phyloP scores from a whole-genome alignment of 495 filamentous ascomycete species.

The Oleoguttula mirabilis region DNA sequence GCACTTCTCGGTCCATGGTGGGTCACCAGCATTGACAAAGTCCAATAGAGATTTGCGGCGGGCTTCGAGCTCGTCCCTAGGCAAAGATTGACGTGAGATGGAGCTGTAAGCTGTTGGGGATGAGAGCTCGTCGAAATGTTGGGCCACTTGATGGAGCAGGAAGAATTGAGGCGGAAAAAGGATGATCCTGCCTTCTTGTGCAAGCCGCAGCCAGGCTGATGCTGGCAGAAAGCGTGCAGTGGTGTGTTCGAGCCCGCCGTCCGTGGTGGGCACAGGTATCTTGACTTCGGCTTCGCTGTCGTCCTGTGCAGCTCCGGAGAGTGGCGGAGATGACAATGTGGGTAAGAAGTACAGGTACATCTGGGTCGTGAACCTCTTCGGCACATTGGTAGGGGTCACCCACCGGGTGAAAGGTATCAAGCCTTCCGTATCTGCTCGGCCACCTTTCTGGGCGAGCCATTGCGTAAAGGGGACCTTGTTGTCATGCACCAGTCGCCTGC shows the following conservation, averaged over 20 bases:
- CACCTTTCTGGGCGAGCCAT: constrained; percentile 53
- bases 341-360: constrained; percentile 97
- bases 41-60: constrained; percentile 45
- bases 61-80: constrained; percentile 36
- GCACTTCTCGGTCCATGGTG: constrained; percentile 63
- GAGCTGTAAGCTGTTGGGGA: constrained; percentile 23
- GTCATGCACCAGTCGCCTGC: constrained; percentile 54
- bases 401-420: constrained; percentile 82
- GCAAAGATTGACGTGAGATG: constrained; percentile 19
- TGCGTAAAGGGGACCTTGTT: constrained; percentile 47
- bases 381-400: constrained; percentile 65
- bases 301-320: constrained; percentile 7
- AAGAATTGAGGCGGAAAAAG: constrained; percentile 86
- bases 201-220: constrained; percentile 52
- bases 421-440: constrained; percentile 51
- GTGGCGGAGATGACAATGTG: constrained; percentile 34
- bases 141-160: constrained; percentile 53
- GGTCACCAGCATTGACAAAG: constrained; percentile 47
- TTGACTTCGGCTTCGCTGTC: constrained; percentile 21
- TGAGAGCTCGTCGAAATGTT: constrained; percentile 41
- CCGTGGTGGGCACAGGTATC: constrained; percentile 55
- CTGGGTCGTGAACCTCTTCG: constrained; percentile 75
- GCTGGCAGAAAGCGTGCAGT: constrained; percentile 65
- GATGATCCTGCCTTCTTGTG: constrained; percentile 53
- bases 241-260: constrained; percentile 78